These are phyloP conservation scores for Trametes hirsuta DNA, from an alignment of 1,284 basidiomycete genomes.

Conservation along the genomic window DNA sequence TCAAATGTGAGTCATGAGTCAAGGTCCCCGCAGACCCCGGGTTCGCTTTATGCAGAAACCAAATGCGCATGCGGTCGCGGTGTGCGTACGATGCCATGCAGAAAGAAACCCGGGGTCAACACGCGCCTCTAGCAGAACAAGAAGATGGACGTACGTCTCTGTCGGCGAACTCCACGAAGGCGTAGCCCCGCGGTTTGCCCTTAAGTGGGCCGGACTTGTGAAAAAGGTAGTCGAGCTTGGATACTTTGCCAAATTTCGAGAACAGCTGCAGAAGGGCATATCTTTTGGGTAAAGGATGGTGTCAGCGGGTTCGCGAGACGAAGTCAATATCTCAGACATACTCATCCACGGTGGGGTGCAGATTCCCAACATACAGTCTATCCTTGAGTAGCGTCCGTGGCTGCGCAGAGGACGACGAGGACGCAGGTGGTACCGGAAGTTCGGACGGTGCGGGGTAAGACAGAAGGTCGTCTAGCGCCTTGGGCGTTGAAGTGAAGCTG, in stretches of 20 bases:
- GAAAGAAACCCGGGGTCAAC: constrained; percentile 55
- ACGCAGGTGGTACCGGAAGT: constrained; percentile 8
- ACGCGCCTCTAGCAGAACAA: constrained; percentile 24
- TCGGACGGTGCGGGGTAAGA: constrained; percentile 30
- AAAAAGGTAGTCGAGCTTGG: constrained; percentile 93
- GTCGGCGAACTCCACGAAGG: constrained; percentile 86
- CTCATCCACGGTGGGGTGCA: constrained; percentile 90
- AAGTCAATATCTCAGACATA: constrained; percentile 41
- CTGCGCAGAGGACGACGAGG: constrained; percentile 23
- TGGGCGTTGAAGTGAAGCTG: background rate
- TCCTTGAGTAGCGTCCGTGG: constrained; percentile 50
- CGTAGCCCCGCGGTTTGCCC: constrained; percentile 94
- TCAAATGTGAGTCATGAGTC: constrained; percentile 9
- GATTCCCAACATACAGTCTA: constrained; percentile 90
- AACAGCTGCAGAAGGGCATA: constrained; percentile 90
- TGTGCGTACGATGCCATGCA: constrained; percentile 20
- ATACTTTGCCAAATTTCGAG: constrained; percentile 88
- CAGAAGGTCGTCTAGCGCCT: constrained; percentile 23
- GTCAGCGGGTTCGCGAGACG: background rate
- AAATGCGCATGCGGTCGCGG: constrained; percentile 17
- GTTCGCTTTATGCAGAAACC: constrained; percentile 18
- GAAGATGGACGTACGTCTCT: constrained; percentile 68
- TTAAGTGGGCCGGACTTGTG: constrained; percentile 89
- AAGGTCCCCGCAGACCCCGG: constrained; percentile 21
- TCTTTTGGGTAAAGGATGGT: constrained; percentile 41